Conservation (phyloP, 83 land plant genomes). For the Diphasiastrum complanatum region DNA sequence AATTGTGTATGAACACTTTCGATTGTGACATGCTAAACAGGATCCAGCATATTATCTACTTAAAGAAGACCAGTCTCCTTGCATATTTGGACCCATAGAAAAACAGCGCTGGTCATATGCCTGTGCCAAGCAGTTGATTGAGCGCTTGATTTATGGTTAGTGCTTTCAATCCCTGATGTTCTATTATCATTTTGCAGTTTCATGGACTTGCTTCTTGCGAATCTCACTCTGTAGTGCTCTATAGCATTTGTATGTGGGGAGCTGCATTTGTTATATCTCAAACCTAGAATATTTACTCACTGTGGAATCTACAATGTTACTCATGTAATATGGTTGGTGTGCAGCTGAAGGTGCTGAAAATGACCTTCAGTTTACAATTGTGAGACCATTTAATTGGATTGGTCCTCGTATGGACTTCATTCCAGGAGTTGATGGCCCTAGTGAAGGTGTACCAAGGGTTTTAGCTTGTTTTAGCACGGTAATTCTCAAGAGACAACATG, state of each 20-base stretch:
- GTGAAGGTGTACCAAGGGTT: slow-evolving; percentile 17
- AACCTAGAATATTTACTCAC: too few species aligned
- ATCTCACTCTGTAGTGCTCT: too few species aligned
- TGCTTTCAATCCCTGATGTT: not conserved
- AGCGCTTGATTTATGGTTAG: slow-evolving; percentile 12
- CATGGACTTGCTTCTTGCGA: not conserved
- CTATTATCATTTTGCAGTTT: not conserved
- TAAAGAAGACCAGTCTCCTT: slow-evolving; percentile 15
- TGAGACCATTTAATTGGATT: slow-evolving; percentile 15
- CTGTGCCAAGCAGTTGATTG: slow-evolving; percentile 16
- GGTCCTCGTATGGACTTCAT: slow-evolving; percentile 17
- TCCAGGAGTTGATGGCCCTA: slow-evolving; percentile 13
- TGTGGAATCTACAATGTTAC: too few species aligned
- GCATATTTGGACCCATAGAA: slow-evolving; percentile 12
- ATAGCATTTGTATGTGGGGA: too few species aligned
- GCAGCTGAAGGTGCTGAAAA: slow-evolving; percentile 14
- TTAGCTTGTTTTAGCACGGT: slow-evolving; percentile 19
- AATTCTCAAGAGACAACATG: too few species aligned
- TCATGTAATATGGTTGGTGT: not conserved
- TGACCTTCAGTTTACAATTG: slow-evolving; percentile 12
- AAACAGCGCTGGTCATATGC: slow-evolving; percentile 18
- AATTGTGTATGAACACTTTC: too few species aligned
- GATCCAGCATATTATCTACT: slow-evolving; percentile 4
- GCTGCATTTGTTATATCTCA: too few species aligned
- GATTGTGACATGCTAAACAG: too few species aligned